These are phyloP conservation scores for Lasiosphaeria hispida DNA, from an alignment of 495 filamentous ascomycete species.

Conservation along the genomic window DNA sequence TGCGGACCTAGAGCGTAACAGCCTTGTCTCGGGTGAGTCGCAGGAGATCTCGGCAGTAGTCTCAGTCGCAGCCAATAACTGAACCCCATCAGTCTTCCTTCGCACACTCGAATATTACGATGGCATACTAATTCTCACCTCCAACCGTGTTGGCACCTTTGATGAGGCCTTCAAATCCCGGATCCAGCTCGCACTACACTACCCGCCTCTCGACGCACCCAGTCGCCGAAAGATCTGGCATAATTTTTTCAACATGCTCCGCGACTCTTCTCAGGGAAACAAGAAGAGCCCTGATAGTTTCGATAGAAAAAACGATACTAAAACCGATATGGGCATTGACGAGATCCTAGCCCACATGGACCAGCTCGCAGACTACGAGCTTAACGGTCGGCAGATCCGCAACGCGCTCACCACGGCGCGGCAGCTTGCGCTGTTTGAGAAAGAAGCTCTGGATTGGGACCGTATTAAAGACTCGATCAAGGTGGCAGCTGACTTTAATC, in stretches of 20 bases:
- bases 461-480: too few species aligned
- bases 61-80: neutral
- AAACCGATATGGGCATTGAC: too few species aligned
- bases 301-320: too few species aligned
- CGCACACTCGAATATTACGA: constrained; percentile 44
- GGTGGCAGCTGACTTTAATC: too few species aligned
- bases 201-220: constrained; percentile 27
- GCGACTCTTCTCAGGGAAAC: too few species aligned
- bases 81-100: constrained; percentile 30
- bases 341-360: constrained; percentile 7
- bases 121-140: constrained; percentile 48
- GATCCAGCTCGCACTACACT: constrained; percentile 39
- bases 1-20: constrained; percentile 43
- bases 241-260: constrained; percentile 31
- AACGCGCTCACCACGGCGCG: constrained; percentile 23
- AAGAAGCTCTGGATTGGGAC: too few species aligned
- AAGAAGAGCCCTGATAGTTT: too few species aligned
- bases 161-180: constrained; percentile 41
- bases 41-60: neutral
- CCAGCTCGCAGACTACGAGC: constrained; percentile 9
- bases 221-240: constrained; percentile 41
- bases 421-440: neutral
- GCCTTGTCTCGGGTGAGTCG: constrained; percentile 31
- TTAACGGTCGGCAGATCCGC: constrained; percentile 25
- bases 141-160: constrained; percentile 42